phyloP scores from a whole-genome alignment of 1,284 basidiomycete species.

The Boletus smithii region DNA sequence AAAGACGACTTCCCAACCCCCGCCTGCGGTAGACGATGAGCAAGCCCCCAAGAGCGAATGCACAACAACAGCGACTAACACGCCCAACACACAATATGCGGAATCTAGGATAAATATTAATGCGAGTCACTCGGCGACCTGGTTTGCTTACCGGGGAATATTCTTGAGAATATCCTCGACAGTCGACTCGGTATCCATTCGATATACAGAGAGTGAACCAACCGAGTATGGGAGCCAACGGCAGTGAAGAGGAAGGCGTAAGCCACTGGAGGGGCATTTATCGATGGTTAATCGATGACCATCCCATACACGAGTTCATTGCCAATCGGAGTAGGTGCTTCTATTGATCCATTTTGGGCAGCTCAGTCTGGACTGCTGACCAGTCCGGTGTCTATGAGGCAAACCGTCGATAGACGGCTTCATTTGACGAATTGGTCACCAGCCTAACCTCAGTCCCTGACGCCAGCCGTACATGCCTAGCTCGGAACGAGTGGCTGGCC shows the following conservation, averaged over 20 bases:
- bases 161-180: conserved; percentile 6
- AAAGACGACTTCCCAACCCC: conserved; percentile 13
- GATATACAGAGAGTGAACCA: background rate
- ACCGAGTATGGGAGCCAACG: background rate
- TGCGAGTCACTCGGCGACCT: no score
- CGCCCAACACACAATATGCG: conserved; percentile 9
- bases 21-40: background rate
- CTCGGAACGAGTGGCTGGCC: no score
- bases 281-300: background rate
- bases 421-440: no score
- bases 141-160: conserved; percentile 1
- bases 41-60: background rate
- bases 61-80: background rate
- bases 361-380: no score
- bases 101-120: conserved; percentile 1
- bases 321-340: background rate
- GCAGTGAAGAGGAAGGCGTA: background rate
- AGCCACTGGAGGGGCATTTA: background rate
- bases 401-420: no score
- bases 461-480: no score
- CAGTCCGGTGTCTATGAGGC: no score
- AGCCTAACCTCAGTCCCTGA: no score
- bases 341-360: background rate
- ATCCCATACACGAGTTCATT: background rate
- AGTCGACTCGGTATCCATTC: background rate